Conservation (phyloP, 208 protist genomes). For the Phytomonas sp. region DNA sequence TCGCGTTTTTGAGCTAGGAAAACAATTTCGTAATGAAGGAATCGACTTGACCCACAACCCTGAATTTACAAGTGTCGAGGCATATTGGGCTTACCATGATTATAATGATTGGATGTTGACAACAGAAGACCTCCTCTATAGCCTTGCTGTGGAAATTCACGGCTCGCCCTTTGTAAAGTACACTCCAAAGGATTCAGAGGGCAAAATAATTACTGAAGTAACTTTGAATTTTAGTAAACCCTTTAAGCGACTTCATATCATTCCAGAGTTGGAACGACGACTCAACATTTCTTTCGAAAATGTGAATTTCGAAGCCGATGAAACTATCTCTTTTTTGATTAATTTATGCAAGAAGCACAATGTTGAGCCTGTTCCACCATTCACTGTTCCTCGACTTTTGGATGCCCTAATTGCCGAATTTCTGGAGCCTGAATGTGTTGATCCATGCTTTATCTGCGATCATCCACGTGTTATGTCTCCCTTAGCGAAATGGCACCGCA, state of each 20-base stretch:
- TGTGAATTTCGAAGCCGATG: constrained; percentile 68
- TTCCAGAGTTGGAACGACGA: constrained; percentile 92
- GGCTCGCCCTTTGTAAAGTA: constrained; percentile 93
- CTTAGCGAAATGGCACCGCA: constrained; percentile 98
- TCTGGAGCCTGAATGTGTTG: constrained; percentile 94
- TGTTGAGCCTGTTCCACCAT: constrained; percentile 90
- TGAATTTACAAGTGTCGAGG: constrained; percentile 99
- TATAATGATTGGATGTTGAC: constrained; percentile 99
- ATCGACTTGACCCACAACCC: constrained; percentile 99
- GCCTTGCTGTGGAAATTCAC: constrained; percentile 93
- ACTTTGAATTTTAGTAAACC: constrained; percentile 99
- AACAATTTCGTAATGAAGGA: constrained; percentile 99
- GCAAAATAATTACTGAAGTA: constrained; percentile 57
- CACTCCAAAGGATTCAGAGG: constrained; percentile 86
- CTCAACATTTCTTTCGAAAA: constrained; percentile 79
- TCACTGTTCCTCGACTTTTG: constrained; percentile 95
- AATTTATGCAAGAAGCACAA: constrained; percentile 88
- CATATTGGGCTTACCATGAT: constrained; percentile 99
- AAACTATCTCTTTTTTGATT: constrained; percentile 79
- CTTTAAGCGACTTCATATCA: constrained; percentile 95
- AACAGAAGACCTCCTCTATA: constrained; percentile 95
- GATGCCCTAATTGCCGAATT: constrained; percentile 97
- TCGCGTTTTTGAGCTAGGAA: constrained; percentile 99
- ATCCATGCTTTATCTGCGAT: constrained; percentile 99
- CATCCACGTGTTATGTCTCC: constrained; percentile 99